phyloP scores from a whole-genome alignment of 106 monocot genomes.

The Apostasia shenzhenica region DNA sequence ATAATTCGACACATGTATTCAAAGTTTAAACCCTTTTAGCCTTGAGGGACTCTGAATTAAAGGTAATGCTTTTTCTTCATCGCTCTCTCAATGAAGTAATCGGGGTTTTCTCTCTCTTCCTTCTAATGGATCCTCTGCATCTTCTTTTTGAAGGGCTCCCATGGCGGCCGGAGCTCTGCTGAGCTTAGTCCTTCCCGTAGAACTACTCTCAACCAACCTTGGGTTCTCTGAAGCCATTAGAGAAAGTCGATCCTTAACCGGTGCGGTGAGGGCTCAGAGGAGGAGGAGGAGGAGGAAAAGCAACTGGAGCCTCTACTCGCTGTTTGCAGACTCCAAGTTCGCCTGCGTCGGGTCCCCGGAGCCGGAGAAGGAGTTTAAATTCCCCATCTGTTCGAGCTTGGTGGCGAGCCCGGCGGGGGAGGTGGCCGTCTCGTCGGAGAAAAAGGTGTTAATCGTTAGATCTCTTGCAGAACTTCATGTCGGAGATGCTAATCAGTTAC shows the following conservation, averaged over 20 bases:
- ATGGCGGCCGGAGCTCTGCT: not conserved
- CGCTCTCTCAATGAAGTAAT: no score
- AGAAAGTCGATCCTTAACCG: not conserved
- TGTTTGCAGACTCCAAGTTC: conserved; percentile 24
- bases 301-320: conserved; percentile 18
- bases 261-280: not conserved
- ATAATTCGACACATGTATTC: no score
- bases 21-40: no score
- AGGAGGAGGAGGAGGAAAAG: conserved; percentile 9
- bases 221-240: conserved; percentile 12
- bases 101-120: no score
- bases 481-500: no score
- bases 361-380: conserved; percentile 9
- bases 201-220: conserved; percentile 1
- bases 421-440: conserved; percentile 55
- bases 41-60: no score
- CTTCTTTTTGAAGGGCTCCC: no score
- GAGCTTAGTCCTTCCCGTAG: conserved; percentile 7
- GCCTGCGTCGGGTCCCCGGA: conserved; percentile 9
- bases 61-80: no score
- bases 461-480: no score
- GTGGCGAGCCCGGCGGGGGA: conserved; percentile 46
- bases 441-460: conserved; percentile 22
- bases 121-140: no score
- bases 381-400: conserved; percentile 35